Percentiles rank a stretch among this genome's conserved stretches.
Conservation (phyloP, 2,329 filamentous ascomycete species). For the Phaeosphaeriaceae sp. region DNA sequence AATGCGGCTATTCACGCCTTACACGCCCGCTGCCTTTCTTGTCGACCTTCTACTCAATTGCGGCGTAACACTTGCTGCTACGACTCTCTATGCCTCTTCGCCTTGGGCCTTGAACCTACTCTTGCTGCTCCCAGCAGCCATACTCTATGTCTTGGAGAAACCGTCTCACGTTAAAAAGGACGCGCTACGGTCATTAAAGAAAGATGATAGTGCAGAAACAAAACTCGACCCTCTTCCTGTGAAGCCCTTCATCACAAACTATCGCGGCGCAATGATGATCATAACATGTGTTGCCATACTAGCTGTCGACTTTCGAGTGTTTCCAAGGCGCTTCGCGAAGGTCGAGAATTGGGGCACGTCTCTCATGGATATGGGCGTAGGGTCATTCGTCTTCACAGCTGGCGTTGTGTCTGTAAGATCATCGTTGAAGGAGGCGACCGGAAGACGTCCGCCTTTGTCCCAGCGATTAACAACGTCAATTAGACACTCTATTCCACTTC, state of each 20-base stretch:
- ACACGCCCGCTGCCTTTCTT: constrained; percentile 69
- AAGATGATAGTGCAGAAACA: constrained; percentile 19
- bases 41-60: constrained; percentile 91
- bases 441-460: constrained; percentile 56
- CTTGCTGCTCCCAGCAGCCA: constrained; percentile 71
- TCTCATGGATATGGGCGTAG: constrained; percentile 97
- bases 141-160: constrained; percentile 61
- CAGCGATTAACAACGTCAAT: constrained; percentile 70
- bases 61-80: constrained; percentile 79
- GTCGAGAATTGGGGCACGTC: constrained; percentile 99
- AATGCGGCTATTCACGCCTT: constrained; percentile 81
- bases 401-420: constrained; percentile 88
- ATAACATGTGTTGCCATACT: constrained; percentile 89
- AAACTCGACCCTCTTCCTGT: constrained; percentile 67
- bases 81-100: constrained; percentile 79
- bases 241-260: constrained; percentile 91
- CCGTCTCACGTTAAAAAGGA: constrained; percentile 21
- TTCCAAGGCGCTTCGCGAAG: constrained; percentile 94
- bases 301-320: constrained; percentile 94
- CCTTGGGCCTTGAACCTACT: constrained; percentile 77
- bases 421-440: constrained; percentile 71
- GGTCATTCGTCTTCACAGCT: constrained; percentile 94
- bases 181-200: constrained; percentile 28
- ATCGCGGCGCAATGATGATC: constrained; percentile 89
- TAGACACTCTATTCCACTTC: constrained; percentile 81